Evolutionary conservation across 2,329 filamentous ascomycete species (phyloP).

Genomic region (Penicillium decumbens): DNA sequence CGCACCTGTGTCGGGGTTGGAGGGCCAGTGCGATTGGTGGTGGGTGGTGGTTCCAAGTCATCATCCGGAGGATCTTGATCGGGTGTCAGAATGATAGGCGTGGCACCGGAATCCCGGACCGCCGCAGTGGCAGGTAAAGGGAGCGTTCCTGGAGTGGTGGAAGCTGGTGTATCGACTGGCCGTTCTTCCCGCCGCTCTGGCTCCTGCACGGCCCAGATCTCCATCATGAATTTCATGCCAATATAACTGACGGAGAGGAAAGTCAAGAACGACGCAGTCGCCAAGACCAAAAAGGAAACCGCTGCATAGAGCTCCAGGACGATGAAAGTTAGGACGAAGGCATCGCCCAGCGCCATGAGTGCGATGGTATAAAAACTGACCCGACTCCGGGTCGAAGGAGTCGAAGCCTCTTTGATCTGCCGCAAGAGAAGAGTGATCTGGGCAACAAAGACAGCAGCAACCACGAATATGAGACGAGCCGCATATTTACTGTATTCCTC

Average conservation of each 20-base stretch:
- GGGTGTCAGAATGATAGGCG: conserved; percentile 55
- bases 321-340: conserved; percentile 54
- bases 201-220: conserved; percentile 62
- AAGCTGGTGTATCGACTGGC: conserved; percentile 21
- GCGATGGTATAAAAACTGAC: conserved; percentile 62
- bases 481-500: conserved; percentile 53
- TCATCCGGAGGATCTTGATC: conserved; percentile 52
- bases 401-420: conserved; percentile 62
- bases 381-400: conserved; percentile 59
- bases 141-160: conserved; percentile 36
- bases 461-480: conserved; percentile 51
- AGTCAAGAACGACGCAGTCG: conserved; percentile 55
- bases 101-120: conserved; percentile 46
- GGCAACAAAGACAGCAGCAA: conserved; percentile 46
- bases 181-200: conserved; percentile 40
- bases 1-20: conserved; percentile 35
- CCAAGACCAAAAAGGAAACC: conserved; percentile 52
- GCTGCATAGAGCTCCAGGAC: conserved; percentile 54
- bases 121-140: conserved; percentile 51
- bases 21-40: conserved; percentile 33
- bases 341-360: conserved; percentile 58
- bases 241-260: conserved; percentile 59
- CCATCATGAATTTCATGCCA: conserved; percentile 62
- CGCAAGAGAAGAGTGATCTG: conserved; percentile 56
- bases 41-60: conserved; percentile 30